These are phyloP conservation scores for Tremellales sp. DNA, from an alignment of 1,284 basidiomycete species.

Conservation along the genomic window DNA sequence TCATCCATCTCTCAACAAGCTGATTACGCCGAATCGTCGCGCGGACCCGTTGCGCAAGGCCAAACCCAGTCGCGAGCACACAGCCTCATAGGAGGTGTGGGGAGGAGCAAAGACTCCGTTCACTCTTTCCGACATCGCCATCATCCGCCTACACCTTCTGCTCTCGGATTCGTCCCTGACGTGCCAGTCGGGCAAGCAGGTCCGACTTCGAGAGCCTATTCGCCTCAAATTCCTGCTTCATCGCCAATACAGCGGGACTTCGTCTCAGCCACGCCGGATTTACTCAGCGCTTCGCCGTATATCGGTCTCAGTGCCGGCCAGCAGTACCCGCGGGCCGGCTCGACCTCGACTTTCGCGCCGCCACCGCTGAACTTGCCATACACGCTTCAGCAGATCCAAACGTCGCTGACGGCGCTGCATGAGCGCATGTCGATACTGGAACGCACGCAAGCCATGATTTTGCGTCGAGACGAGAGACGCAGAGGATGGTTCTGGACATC, in stretches of 20 bases:
- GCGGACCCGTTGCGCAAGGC: neutral
- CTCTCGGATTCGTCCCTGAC: conserved; percentile 10
- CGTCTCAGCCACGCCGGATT: neutral
- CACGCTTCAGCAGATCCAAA: conserved; percentile 56
- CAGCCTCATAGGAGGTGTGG: conserved; percentile 15
- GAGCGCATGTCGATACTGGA: conserved; percentile 81
- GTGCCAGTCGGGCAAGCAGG: neutral
- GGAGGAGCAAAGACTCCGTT: conserved; percentile 21
- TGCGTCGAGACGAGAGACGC: conserved; percentile 27
- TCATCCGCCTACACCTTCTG: neutral
- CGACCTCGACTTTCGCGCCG: conserved; percentile 45
- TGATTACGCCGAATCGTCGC: neutral
- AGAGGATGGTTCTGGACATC: conserved; percentile 33
- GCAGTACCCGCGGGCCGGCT: conserved; percentile 37
- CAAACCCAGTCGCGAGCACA: conserved; percentile 14
- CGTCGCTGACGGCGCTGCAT: conserved; percentile 79
- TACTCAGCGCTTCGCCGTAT: neutral
- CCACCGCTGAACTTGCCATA: conserved; percentile 30
- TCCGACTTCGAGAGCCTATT: neutral
- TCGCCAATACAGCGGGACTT: neutral
- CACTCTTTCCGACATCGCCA: conserved; percentile 19
- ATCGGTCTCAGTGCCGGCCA: neutral
- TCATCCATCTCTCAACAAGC: neutral
- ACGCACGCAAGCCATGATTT: conserved; percentile 35
- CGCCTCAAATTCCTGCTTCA: neutral